These are phyloP conservation scores for Maudiozyma saulgeensis DNA, from an alignment of 805 yeast species.

Conservation along the genomic window DNA sequence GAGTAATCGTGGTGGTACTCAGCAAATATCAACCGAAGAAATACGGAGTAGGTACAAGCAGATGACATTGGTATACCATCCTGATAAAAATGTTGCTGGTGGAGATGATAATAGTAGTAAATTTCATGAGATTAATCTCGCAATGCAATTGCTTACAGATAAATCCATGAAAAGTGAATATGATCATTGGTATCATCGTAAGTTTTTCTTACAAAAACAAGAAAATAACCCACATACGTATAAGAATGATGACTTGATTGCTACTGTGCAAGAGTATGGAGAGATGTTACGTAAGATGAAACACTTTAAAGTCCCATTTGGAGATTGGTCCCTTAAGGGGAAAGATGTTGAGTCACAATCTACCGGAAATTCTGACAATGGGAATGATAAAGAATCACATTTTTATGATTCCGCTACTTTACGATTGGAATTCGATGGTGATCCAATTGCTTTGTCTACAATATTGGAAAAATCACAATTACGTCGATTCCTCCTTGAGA, in stretches of 20 bases:
- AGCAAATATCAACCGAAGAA: conserved; percentile 1
- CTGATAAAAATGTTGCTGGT: conserved; percentile 16
- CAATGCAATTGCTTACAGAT: conserved; percentile 19
- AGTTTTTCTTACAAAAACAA: background rate
- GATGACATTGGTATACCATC: conserved; percentile 22
- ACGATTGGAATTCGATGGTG: background rate
- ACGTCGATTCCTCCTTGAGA: background rate
- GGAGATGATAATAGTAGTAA: conserved; percentile 8
- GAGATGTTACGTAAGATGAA: conserved; percentile 20
- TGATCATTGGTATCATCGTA: conserved; percentile 14
- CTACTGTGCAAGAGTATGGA: conserved; percentile 20
- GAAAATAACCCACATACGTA: background rate
- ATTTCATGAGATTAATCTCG: conserved; percentile 23
- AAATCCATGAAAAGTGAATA: conserved; percentile 11
- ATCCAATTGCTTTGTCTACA: background rate
- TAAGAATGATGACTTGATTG: background rate
- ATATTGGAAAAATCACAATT: background rate
- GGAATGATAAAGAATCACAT: too few relatives aligned
- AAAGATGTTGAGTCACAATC: background rate
- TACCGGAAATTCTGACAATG: background rate
- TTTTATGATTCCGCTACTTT: conserved; percentile 8
- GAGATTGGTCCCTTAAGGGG: conserved; percentile 15
- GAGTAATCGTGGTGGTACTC: background rate
- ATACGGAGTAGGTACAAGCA: conserved; percentile 9
- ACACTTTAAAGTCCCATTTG: conserved; percentile 18